Conservation (phyloP, 1,284 basidiomycete species). For the Phaffia rhodozyma region DNA sequence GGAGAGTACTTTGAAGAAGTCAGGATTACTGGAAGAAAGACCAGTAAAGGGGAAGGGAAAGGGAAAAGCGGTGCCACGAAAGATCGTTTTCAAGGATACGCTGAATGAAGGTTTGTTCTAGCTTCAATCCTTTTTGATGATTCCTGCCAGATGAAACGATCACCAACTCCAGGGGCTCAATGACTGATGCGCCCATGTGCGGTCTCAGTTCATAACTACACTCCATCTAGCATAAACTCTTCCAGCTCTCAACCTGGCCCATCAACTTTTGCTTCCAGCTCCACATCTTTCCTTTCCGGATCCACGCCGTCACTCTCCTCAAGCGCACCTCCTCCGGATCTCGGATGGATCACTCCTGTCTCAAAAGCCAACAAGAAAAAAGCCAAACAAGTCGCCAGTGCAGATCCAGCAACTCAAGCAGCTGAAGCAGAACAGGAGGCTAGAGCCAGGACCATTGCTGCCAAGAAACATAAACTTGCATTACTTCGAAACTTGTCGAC, state of each 20-base stretch:
- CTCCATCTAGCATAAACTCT: conserved; percentile 17
- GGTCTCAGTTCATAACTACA: conserved; percentile 6
- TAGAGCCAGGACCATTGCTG: neutral
- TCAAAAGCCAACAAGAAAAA: conserved; percentile 4
- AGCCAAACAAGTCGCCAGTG: conserved; percentile 2
- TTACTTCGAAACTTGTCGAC: conserved; percentile 12
- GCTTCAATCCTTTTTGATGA: neutral
- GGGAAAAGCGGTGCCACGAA: conserved; percentile 2
- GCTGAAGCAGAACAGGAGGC: no score
- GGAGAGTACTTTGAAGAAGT: conserved; percentile 4
- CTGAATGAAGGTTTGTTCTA: conserved; percentile 7
- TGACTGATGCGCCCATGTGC: neutral
- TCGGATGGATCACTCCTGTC: conserved; percentile 9
- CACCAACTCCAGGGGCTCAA: no score
- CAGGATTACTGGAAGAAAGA: conserved; percentile 5
- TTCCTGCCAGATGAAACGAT: no score
- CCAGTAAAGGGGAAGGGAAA: conserved; percentile 8
- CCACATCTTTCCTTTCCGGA: neutral
- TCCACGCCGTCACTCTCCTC: neutral
- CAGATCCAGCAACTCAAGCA: no score
- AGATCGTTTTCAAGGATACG: conserved; percentile 16
- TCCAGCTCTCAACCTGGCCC: conserved; percentile 17
- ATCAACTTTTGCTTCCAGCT: conserved; percentile 5
- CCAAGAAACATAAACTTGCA: conserved; percentile 11
- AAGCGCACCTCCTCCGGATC: conserved; percentile 1